Conservation (phyloP, 768 basidiomycete genomes). For the Pholiota molesta region DNA sequence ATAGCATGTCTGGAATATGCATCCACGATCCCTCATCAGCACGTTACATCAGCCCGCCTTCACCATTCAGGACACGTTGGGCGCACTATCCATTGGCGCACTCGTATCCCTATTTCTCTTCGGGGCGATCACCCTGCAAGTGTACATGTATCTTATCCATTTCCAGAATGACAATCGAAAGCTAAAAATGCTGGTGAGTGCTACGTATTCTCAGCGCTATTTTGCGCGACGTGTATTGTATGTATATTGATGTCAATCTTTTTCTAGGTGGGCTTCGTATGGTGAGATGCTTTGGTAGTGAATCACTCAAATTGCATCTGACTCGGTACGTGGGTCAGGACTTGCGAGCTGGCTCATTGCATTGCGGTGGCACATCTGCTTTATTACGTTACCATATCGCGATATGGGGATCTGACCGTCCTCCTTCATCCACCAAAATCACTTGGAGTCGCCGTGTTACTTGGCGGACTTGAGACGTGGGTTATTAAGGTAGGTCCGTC, state of each 20-base stretch:
- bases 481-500: background rate
- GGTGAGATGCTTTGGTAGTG: background rate
- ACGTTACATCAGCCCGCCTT: too few species aligned
- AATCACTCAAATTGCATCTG: background rate
- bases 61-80: background rate
- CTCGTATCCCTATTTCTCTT: background rate
- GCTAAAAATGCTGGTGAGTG: background rate
- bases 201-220: background rate
- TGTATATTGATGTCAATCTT: background rate
- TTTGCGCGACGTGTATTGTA: background rate
- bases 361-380: background rate
- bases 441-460: background rate
- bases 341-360: background rate
- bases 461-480: background rate
- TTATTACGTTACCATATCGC: background rate
- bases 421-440: background rate
- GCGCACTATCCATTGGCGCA: background rate
- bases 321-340: background rate
- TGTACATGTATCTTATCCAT: background rate
- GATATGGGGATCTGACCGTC: background rate
- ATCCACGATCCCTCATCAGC: too few species aligned
- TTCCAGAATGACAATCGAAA: background rate
- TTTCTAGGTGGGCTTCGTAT: background rate
- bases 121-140: background rate
- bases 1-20: too few species aligned